Evolutionary conservation across 305 asterid species (phyloP).

Genomic region (Fraxinus xanthoxyloides): DNA sequence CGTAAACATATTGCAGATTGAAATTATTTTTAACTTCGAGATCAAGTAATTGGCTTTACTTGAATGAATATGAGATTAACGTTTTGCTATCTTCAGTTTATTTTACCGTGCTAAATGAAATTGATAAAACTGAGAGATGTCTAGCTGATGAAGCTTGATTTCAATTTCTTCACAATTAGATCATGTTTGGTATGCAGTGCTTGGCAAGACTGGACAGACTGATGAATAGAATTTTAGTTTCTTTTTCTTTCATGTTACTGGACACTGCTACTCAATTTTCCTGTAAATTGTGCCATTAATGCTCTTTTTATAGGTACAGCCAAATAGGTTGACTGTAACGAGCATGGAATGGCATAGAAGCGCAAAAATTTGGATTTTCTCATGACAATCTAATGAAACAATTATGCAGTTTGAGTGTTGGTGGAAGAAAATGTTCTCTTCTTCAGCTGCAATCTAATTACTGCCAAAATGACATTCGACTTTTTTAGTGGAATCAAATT

Average conservation of each 20-base stretch:
- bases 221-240: background rate
- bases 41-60: background rate
- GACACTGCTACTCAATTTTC: background rate
- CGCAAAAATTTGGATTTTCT: background rate
- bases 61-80: background rate
- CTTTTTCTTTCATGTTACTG: background rate
- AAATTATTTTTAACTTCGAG: background rate
- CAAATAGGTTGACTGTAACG: background rate
- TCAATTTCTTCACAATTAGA: background rate
- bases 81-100: background rate
- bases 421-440: background rate
- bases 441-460: background rate
- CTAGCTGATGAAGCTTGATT: background rate
- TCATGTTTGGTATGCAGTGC: background rate
- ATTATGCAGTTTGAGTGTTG: background rate
- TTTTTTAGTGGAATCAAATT: background rate
- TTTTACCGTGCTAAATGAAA: background rate
- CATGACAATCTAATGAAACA: background rate
- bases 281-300: no score
- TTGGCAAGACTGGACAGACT: background rate
- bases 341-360: background rate
- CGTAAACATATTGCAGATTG: background rate
- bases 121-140: background rate
- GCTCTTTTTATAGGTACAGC: background rate
- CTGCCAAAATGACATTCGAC: background rate